Percentiles rank a stretch among this genome's conserved stretches.
phyloP scores from a whole-genome alignment of 164 flowering plant species.

The Echeveria elegans region DNA sequence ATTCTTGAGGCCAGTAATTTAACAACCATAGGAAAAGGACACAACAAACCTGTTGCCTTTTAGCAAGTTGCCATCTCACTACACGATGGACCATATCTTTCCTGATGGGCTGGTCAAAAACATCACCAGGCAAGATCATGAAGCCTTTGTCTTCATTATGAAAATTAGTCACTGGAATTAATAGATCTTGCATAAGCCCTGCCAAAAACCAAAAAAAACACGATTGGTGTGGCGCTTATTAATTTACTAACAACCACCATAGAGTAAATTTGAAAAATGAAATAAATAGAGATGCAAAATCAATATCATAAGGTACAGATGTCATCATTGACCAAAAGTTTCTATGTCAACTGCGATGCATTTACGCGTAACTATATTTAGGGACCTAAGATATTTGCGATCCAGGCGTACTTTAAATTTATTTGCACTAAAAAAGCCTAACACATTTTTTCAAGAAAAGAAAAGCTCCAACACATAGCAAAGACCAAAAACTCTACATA shows the following conservation, averaged over 20 bases:
- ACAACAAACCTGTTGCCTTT: slow-evolving; percentile 67
- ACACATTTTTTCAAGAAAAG: neutral
- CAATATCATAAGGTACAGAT: too few species aligned
- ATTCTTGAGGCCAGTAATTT: neutral
- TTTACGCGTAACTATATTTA: too few species aligned
- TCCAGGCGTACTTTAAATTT: neutral
- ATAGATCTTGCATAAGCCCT: slow-evolving; percentile 73
- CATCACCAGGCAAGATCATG: slow-evolving; percentile 89
- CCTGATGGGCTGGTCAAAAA: slow-evolving; percentile 90
- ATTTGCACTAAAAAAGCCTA: neutral
- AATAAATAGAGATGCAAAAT: neutral
- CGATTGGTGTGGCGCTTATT: neutral
- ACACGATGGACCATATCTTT: slow-evolving; percentile 92
- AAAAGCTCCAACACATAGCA: neutral
- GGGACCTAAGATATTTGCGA: neutral
- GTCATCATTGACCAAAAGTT: neutral
- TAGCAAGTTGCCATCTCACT: slow-evolving; percentile 97
- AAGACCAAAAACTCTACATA: neutral
- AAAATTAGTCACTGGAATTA: slow-evolving; percentile 82
- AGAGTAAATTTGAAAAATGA: neutral
- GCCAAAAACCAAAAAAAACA: slow-evolving; percentile 7
- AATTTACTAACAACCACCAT: neutral
- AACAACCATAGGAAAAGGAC: neutral
- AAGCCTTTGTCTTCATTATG: slow-evolving; percentile 76
- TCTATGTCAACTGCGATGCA: neutral